These are phyloP conservation scores for Massospora cicadina DNA, from an alignment of 371 early-diverging fungal species.

Conservation along the genomic window DNA sequence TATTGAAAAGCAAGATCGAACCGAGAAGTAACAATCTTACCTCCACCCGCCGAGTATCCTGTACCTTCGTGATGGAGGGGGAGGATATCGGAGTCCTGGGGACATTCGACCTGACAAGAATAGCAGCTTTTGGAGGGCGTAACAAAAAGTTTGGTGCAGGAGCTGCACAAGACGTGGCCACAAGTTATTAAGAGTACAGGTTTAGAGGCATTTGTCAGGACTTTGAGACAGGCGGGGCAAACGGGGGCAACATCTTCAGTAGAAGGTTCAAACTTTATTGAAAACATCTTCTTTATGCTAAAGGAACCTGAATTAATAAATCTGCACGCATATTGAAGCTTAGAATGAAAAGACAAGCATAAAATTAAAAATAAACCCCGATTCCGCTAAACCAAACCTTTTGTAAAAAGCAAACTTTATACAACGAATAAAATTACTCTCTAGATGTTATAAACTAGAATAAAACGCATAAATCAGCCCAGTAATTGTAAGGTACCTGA, in stretches of 20 bases:
- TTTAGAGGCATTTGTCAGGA: not conserved
- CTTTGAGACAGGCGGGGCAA: conserved; percentile 8
- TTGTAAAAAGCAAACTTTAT: not conserved
- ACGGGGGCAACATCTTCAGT: not conserved
- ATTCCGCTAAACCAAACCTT: not conserved
- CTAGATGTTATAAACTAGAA: too few relatives aligned
- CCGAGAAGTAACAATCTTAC: not conserved
- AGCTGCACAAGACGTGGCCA: conserved; percentile 9
- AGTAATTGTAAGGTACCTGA: too few relatives aligned
- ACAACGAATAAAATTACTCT: not conserved
- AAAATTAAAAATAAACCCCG: too few relatives aligned
- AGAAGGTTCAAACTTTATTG: not conserved
- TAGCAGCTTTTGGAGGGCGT: not conserved
- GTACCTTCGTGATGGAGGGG: conserved; percentile 5
- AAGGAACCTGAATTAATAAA: not conserved
- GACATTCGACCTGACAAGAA: not conserved
- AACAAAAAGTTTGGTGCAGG: conserved; percentile 5
- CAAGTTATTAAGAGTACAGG: conserved; percentile 1
- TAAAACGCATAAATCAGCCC: too few relatives aligned
- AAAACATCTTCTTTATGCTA: not conserved
- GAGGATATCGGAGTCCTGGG: not conserved
- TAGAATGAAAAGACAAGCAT: not conserved
- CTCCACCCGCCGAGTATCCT: conserved; percentile 9
- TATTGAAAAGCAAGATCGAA: conserved; percentile 10
- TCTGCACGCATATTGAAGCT: not conserved